Conservation (phyloP, 768 basidiomycete genomes). For the Lactarius sanguifluus region DNA sequence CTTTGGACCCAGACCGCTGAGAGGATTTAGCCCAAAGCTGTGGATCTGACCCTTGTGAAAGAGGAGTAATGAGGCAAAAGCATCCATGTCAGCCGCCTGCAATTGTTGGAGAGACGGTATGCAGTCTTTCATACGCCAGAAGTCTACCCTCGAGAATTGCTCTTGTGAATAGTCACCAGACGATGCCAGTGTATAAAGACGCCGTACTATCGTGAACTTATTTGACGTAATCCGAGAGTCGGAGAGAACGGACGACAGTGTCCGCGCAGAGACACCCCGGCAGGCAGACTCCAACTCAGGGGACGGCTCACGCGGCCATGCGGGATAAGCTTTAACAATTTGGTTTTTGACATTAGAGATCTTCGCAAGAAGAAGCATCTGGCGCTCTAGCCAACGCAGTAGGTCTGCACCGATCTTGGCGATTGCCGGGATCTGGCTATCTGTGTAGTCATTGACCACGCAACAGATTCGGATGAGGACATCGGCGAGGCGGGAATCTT, state of each 20-base stretch:
- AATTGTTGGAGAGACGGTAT: slow-evolving; percentile 57
- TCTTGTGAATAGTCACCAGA: slow-evolving; percentile 41
- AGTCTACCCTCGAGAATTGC: slow-evolving; percentile 58
- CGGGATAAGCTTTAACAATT: slow-evolving; percentile 57
- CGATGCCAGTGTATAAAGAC: slow-evolving; percentile 52
- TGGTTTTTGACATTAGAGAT: slow-evolving; percentile 42
- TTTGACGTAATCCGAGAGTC: slow-evolving; percentile 64
- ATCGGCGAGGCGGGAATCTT: slow-evolving; percentile 58
- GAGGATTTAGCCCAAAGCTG: slow-evolving; percentile 56
- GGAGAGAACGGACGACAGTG: slow-evolving; percentile 54
- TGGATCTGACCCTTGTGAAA: slow-evolving; percentile 59
- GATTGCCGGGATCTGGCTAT: slow-evolving; percentile 35
- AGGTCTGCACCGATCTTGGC: slow-evolving; percentile 48
- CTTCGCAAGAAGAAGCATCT: slow-evolving; percentile 45
- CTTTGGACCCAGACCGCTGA: slow-evolving; percentile 42
- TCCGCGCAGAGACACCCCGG: slow-evolving; percentile 46
- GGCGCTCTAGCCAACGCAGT: slow-evolving; percentile 61
- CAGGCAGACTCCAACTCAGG: slow-evolving; percentile 45
- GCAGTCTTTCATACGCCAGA: slow-evolving; percentile 83
- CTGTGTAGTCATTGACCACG: slow-evolving; percentile 55
- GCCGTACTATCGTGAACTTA: slow-evolving; percentile 75
- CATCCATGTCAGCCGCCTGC: slow-evolving; percentile 66
- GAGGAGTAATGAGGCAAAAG: slow-evolving; percentile 67
- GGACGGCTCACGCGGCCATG: slow-evolving; percentile 72
- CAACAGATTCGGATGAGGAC: slow-evolving; percentile 68